Percentiles rank a stretch among this genome's conserved stretches.
phyloP scores from a whole-genome alignment of 768 basidiomycete genomes.

The Cystobasidium onofrii region DNA sequence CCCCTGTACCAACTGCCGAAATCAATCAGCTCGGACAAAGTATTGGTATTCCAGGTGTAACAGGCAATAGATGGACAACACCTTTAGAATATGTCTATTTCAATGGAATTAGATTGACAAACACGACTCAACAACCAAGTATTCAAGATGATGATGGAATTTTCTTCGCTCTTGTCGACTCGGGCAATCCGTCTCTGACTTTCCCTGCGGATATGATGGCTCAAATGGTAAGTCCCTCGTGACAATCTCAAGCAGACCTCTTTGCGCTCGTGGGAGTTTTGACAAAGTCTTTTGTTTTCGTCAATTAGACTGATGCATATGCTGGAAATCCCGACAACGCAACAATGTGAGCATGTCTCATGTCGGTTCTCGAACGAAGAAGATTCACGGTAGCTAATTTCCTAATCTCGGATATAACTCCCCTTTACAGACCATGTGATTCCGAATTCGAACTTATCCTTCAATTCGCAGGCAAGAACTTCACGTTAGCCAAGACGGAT shows the following conservation, averaged over 20 bases:
- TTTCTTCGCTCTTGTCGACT: neutral
- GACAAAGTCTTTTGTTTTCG: too few species aligned
- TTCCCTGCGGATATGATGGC: conserved; percentile 12
- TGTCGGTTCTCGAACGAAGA: too few species aligned
- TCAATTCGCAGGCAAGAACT: conserved; percentile 20
- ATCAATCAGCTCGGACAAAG: neutral
- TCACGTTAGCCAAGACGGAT: neutral
- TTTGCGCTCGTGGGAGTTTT: neutral
- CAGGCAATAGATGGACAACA: conserved; percentile 23
- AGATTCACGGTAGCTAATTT: neutral
- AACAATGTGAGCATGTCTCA: neutral
- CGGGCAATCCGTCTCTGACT: conserved; percentile 15
- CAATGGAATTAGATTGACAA: conserved; percentile 2
- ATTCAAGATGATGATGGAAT: neutral
- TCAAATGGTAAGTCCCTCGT: conserved; percentile 1
- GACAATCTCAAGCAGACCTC: too few species aligned
- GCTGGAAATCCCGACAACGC: conserved; percentile 22
- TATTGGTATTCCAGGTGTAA: neutral
- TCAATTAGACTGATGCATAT: neutral
- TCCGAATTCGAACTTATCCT: conserved; percentile 8
- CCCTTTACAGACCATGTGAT: neutral
- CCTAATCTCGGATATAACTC: neutral
- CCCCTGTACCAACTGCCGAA: conserved; percentile 1
- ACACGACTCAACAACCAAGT: neutral
- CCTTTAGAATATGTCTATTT: conserved; percentile 16